phyloP scores from a whole-genome alignment of 176 grass and related monocot species.

The sorghum (Sorghum bicolor) region Sorghum_bicolor_NCBIv3 NC_012873.2:58586001-58586500 shows the following conservation, averaged over 20 bases:
- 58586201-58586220: neutral
- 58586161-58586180: neutral
- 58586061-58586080: constrained; percentile 53
- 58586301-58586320: constrained; percentile 1
- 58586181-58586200: neutral
- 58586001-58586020: constrained; percentile 69
- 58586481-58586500: constrained; percentile 20
- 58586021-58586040: constrained; percentile 50
- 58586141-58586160: neutral
- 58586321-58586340: neutral
- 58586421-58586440: neutral
- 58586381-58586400: no score
- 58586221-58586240: neutral
- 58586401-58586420: no score
- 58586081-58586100: constrained; percentile 63
- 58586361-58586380: no score
- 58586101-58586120: constrained; percentile 75
- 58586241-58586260: no score
- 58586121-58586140: constrained; percentile 37
- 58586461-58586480: constrained; percentile 2
- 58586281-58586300: neutral
- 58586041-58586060: constrained; percentile 52
- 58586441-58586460: constrained; percentile 9
- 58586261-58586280: neutral
- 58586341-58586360: no score